Evolutionary conservation across 805 yeast species (phyloP), one percentile per base, ranked within the genome.

Genomic region (Ogataea allantospora): DNA sequence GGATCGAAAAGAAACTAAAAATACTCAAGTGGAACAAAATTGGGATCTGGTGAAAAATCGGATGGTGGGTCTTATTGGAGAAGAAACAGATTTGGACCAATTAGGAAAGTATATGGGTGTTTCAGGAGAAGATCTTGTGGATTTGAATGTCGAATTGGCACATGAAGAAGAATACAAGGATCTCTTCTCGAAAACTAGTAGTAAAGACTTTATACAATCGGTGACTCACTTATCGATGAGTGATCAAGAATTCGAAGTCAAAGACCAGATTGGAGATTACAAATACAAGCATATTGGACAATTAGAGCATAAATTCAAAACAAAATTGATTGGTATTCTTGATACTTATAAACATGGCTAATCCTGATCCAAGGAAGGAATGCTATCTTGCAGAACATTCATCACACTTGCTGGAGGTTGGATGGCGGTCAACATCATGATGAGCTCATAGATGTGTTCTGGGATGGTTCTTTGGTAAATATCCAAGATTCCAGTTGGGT

Each of bases 381-480:
- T 48, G 10, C 56, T 47, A 38, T 71, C 71, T 43, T 77, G 77
- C 48, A 88, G 67, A 50, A 83, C 78, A 46, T 77, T 73, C 30
- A 84, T 78, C 48, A 88, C 78, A 35, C 86, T 78, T 40, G 79
- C 75, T 20, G 98, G 97, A 31, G 97, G 97, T 55, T 83, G 76
- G 53, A 86, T 77, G 40, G 95, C 95, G 62, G 91, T 81, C 88
- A 89, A 81, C 75, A 83, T 75, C 53, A 88, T 84, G 52, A 91
- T 75, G 51, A 80, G 71, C 58, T 88, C 96, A 60, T 88, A 81
- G 41, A 89, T 80, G 30, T 77, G 80, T 58, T 80, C 83, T 35
- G 93, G 89, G 48, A 91, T 79, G 36, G 89, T 75, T 70, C 84
- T 84, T 70, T 91, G 96, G 68, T 87, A 91, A 54, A 91, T 80